Base-by-base conservation (phyloP, 768 basidiomycete species). In the Tulasnella sp. region DNA sequence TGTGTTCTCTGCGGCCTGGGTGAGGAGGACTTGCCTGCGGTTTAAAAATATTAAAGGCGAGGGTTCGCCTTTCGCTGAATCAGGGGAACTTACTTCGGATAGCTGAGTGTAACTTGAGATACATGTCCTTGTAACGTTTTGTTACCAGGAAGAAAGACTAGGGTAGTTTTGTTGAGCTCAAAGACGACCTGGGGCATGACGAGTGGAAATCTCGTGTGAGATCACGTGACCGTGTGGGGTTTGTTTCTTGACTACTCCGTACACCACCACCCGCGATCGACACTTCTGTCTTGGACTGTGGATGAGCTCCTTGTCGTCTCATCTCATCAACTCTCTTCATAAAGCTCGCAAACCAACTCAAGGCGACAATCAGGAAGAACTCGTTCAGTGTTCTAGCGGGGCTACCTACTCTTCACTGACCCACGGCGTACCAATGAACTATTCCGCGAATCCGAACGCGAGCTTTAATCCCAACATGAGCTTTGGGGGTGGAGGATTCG, bases 301-400 rank as follows among this genome's bases (percentile, higher is more conserved):
- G 34, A 68, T 68, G 62, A 68, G 62, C 62, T 68, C 62, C 10
- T 27, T 68, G 62, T 27, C 62, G n/a, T 5, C 62, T 68, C 62
- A 68, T 68, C 62, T 68, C 62, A 68, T 68, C 62, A 14, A 68
- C 62, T 68, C 62, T 68, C 34, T 68, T 5, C 62, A 68, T 68
- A 3, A 34, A 36, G 31, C 24, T 5, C 62, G 27, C 14, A 24
- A 27, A 27, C 10, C 31, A 68, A 16, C 16, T 68, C 62, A 27
- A 68, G 34, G 62, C 62, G 62, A 68, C 34, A 36, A 34, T 34
- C 62, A 68, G 62, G 62, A 68, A 68, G 31, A 16, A 68, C 62
- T 68, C 34, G 62, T 68, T 68, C 62, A 68, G 62, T 68, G 62
- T 68, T 14, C 62, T 14, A 68, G 31, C 62, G 62, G 62, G 36